These are phyloP conservation scores for Citrus australasica DNA, from an alignment of 345 rosid genomes.

Conservation along the genomic window DNA sequence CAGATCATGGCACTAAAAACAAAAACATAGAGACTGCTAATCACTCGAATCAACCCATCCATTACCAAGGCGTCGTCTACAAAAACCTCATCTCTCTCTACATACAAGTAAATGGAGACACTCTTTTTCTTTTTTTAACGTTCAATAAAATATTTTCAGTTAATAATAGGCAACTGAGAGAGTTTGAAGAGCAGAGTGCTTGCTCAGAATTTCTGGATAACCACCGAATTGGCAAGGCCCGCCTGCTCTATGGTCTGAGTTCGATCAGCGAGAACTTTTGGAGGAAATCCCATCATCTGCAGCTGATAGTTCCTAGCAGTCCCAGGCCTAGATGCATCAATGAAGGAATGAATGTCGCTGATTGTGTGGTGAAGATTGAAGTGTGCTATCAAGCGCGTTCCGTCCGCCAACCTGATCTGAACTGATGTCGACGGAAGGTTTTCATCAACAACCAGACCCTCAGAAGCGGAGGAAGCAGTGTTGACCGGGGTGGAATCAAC, in stretches of 20 bases:
- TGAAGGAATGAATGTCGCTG: constrained; percentile 54
- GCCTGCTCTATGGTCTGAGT: constrained; percentile 73
- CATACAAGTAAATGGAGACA: constrained; percentile 1
- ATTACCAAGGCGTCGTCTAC: constrained; percentile 12
- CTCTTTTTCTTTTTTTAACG: neutral
- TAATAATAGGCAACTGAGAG: constrained; percentile 6
- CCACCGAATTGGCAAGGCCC: constrained; percentile 77
- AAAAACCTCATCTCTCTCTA: constrained; percentile 5
- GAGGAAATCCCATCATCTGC: constrained; percentile 97
- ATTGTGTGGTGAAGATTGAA: constrained; percentile 76
- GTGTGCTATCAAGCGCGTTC: constrained; percentile 64
- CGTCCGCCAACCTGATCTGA: constrained; percentile 87
- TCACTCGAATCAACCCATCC: neutral
- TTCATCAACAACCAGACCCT: constrained; percentile 53
- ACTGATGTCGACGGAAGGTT: constrained; percentile 68
- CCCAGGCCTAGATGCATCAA: constrained; percentile 66
- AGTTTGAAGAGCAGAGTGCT: neutral
- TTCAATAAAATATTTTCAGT: neutral
- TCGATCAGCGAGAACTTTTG: constrained; percentile 65
- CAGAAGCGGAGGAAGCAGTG: constrained; percentile 34
- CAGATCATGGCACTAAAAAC: neutral
- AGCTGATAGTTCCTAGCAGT: constrained; percentile 54
- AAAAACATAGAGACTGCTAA: too few species aligned
- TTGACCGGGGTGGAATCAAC: constrained; percentile 20
- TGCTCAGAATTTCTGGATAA: constrained; percentile 75